A percentile compares a stretch with the other conserved stretches of the same genome.
Evolutionary conservation across 495 filamentous ascomycete species (phyloP).

Genomic region (Hypoxylon fuscum): DNA sequence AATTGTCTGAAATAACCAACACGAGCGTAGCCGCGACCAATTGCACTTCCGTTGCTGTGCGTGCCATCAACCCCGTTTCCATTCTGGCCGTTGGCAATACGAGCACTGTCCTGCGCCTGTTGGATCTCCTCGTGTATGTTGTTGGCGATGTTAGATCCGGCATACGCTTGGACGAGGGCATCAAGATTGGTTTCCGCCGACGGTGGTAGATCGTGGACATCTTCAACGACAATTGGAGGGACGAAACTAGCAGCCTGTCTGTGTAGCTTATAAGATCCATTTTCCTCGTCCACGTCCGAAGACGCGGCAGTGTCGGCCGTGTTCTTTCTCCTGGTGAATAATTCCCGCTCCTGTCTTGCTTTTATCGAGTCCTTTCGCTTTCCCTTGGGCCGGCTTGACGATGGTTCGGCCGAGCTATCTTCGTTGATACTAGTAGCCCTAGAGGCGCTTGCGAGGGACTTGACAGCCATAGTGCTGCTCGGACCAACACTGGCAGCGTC

Average conservation of each 20-base stretch:
- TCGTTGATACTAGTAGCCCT: slow-evolving; percentile 67
- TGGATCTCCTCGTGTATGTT: slow-evolving; percentile 84
- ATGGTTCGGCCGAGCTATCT: slow-evolving; percentile 57
- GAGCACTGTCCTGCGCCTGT: slow-evolving; percentile 66
- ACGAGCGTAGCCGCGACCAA: slow-evolving; percentile 82
- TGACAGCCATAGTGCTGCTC: slow-evolving; percentile 88
- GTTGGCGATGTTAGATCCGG: slow-evolving; percentile 78
- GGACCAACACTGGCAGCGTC: slow-evolving; percentile 80
- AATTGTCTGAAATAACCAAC: slow-evolving; percentile 84
- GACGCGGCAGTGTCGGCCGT: slow-evolving; percentile 73
- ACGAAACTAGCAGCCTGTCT: slow-evolving; percentile 68
- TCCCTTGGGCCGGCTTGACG: slow-evolving; percentile 66
- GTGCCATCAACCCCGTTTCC: slow-evolving; percentile 64
- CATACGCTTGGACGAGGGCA: slow-evolving; percentile 76
- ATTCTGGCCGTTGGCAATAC: slow-evolving; percentile 72
- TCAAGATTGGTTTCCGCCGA: slow-evolving; percentile 84
- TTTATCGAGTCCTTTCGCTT: slow-evolving; percentile 79
- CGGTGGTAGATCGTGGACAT: slow-evolving; percentile 79
- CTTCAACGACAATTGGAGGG: slow-evolving; percentile 69
- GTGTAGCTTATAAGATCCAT: slow-evolving; percentile 69
- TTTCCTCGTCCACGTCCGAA: slow-evolving; percentile 68
- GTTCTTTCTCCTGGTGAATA: slow-evolving; percentile 84
- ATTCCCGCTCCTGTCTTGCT: slow-evolving; percentile 84
- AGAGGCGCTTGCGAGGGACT: slow-evolving; percentile 85
- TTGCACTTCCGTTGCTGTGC: slow-evolving; percentile 54